phyloP scores from a whole-genome alignment of 1,139 yeast species.

The Torulaspora pretoriensis region DNA sequence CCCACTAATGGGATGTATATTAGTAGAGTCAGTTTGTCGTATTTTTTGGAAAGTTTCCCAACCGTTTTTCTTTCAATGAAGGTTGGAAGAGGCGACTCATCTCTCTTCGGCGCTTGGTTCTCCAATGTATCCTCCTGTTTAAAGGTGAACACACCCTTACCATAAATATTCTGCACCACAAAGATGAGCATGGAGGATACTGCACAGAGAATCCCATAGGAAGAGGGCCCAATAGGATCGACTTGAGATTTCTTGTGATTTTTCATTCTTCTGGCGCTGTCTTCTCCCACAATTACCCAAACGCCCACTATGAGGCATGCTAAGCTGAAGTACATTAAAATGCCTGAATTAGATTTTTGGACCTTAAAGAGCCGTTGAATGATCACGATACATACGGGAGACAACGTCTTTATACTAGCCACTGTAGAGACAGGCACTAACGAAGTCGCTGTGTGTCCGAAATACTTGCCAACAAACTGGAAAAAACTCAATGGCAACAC shows the following conservation, averaged over 20 bases:
- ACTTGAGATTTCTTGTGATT: conserved; percentile 9
- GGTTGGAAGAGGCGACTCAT: conserved; percentile 21
- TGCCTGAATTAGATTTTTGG: conserved; percentile 57
- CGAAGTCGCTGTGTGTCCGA: conserved; percentile 87
- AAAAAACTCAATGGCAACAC: conserved; percentile 90
- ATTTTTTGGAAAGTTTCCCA: conserved; percentile 25
- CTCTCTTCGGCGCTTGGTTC: conserved; percentile 12
- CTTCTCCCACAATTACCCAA: conserved; percentile 37
- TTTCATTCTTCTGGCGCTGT: conserved; percentile 18
- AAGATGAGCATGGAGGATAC: conserved; percentile 78
- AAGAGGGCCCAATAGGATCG: conserved; percentile 39
- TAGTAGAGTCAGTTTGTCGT: conserved; percentile 83
- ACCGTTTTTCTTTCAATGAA: conserved; percentile 13
- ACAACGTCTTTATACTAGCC: conserved; percentile 86
- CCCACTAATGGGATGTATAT: conserved; percentile 83
- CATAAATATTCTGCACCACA: conserved; percentile 88
- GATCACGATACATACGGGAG: conserved; percentile 80
- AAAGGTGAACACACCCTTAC: conserved; percentile 75
- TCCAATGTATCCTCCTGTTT: conserved; percentile 25
- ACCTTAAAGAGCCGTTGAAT: conserved; percentile 63
- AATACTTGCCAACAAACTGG: conserved; percentile 86
- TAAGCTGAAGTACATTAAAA: conserved; percentile 64
- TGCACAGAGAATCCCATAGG: conserved; percentile 71
- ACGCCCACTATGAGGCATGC: conserved; percentile 43
- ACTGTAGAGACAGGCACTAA: conserved; percentile 89